phyloP scores from a whole-genome alignment of 352 stramenopile species.

The Pythium brachiatum region DNA sequence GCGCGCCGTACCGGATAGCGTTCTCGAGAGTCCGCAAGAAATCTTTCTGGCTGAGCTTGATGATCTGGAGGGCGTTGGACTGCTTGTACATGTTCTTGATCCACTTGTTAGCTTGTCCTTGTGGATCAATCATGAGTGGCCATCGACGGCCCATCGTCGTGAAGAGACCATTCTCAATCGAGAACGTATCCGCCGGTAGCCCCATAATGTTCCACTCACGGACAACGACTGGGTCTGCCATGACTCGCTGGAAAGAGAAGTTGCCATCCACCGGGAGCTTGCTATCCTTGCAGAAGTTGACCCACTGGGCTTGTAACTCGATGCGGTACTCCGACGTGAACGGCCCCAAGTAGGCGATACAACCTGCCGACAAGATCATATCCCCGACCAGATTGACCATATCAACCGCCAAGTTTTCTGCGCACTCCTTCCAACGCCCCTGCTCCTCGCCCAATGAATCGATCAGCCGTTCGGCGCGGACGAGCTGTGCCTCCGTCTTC shows the following conservation, averaged over 20 bases:
- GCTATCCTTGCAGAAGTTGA: constrained; percentile 73
- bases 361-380: constrained; percentile 90
- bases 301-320: constrained; percentile 83
- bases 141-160: constrained; percentile 88
- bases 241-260: constrained; percentile 83
- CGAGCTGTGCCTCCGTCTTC: constrained; percentile 86
- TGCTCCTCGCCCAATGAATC: constrained; percentile 90
- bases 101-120: constrained; percentile 94
- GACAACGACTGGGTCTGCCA: constrained; percentile 85
- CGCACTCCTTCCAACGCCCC: constrained; percentile 86
- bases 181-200: constrained; percentile 90
- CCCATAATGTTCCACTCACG: constrained; percentile 93
- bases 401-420: constrained; percentile 66
- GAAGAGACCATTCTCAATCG: constrained; percentile 93
- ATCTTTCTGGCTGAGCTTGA: constrained; percentile 92
- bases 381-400: constrained; percentile 92
- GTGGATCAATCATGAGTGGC: constrained; percentile 94
- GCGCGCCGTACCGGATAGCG: constrained; percentile 88
- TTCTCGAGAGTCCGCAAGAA: constrained; percentile 92
- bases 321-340: constrained; percentile 88
- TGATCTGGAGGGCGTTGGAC: constrained; percentile 77
- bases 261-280: constrained; percentile 79
- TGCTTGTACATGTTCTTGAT: constrained; percentile 92
- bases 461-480: constrained; percentile 89
- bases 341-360: constrained; percentile 91